A percentile compares a stretch with the other conserved stretches of the same genome.
phyloP scores from a whole-genome alignment of 1,139 yeast genomes.

The Yamadazyma spencermartinsiae region DNA sequence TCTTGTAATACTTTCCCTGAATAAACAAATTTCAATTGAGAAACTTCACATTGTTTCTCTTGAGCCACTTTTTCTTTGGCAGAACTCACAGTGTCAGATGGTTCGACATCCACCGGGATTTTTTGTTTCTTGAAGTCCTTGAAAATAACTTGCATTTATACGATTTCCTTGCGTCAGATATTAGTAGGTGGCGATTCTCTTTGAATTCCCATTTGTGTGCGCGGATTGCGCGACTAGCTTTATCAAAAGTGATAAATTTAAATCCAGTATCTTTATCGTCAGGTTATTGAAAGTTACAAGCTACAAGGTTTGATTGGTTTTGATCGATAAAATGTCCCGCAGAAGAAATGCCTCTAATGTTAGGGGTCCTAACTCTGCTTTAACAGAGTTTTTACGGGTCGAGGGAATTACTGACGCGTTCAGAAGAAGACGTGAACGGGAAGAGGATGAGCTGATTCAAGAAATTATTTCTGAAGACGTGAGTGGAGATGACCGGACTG shows the following conservation, averaged over 20 bases:
- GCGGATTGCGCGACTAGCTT: no score
- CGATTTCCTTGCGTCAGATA: no score
- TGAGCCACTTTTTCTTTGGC: slow-evolving; percentile 75
- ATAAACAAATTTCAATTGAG: slow-evolving; percentile 85
- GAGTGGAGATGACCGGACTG: slow-evolving; percentile 15
- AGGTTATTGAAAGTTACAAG: no score
- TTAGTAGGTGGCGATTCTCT: no score
- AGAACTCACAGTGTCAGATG: slow-evolving; percentile 62
- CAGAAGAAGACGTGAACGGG: slow-evolving; percentile 53
- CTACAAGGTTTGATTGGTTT: no score
- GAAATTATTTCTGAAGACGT: slow-evolving; percentile 1
- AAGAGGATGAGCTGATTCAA: slow-evolving; percentile 8
- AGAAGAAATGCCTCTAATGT: slow-evolving; percentile 38
- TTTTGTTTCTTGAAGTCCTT: slow-evolving; percentile 93
- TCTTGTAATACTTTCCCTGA: slow-evolving; percentile 91
- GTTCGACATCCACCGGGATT: slow-evolving; percentile 76
- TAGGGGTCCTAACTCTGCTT: slow-evolving; percentile 76
- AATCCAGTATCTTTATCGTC: no score
- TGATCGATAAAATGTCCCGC: slow-evolving; percentile 20
- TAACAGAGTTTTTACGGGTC: slow-evolving; percentile 69
- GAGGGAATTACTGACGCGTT: slow-evolving; percentile 91
- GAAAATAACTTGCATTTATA: slow-evolving; percentile 73
- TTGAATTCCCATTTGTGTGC: no score
- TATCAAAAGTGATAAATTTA: no score
- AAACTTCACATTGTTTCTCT: slow-evolving; percentile 66